phyloP scores from a whole-genome alignment of 2,329 filamentous ascomycete genomes.

The Pseudogymnoascus sp. region DNA sequence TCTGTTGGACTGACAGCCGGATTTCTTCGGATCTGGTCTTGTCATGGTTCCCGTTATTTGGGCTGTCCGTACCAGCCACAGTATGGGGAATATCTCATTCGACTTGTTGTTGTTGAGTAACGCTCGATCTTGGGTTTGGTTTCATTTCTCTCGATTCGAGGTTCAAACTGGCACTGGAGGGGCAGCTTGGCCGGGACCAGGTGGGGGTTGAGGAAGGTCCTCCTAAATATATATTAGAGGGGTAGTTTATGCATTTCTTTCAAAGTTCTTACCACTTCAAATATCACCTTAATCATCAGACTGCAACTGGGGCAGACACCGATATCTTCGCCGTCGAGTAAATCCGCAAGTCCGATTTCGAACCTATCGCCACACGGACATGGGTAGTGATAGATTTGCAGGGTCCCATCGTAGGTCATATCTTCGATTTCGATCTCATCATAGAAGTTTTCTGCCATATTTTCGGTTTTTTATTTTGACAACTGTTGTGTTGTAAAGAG shows the following conservation, averaged over 20 bases:
- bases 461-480: not conserved
- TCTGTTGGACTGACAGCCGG: not conserved
- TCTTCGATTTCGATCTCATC: constrained; percentile 99
- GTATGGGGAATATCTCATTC: not conserved
- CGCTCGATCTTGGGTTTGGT: not conserved
- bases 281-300: constrained; percentile 93
- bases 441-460: constrained; percentile 71
- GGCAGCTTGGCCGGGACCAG: constrained; percentile 27
- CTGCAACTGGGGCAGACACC: constrained; percentile 97
- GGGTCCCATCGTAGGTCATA: constrained; percentile 78
- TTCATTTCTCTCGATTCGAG: not conserved
- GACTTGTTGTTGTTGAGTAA: not conserved
- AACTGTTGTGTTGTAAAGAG: not conserved
- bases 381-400: constrained; percentile 90
- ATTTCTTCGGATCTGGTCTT: not conserved
- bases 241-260: not conserved
- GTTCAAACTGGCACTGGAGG: constrained; percentile 5
- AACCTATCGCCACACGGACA: constrained; percentile 97
- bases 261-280: constrained; percentile 60
- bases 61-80: not conserved
- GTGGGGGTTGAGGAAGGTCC: constrained; percentile 41
- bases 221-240: constrained; percentile 31
- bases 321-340: constrained; percentile 85
- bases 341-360: constrained; percentile 77
- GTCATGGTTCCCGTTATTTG: not conserved